Base-by-base conservation (phyloP, 495 filamentous ascomycete genomes). In the Lindgomyces ingoldianus region DNA sequence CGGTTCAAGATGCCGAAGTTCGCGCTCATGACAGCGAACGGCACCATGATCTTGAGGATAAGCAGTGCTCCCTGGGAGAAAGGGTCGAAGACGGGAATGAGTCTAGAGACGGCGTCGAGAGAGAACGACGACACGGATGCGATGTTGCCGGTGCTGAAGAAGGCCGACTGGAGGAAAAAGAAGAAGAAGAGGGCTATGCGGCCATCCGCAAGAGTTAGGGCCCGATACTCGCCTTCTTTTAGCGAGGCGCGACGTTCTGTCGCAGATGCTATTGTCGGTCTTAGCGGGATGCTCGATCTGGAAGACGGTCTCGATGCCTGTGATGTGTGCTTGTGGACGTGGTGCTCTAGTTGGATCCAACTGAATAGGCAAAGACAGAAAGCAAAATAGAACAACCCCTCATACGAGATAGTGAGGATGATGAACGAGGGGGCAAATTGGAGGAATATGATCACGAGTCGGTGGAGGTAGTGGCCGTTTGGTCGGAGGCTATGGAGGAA, bases 121-220 rank as follows among this genome's bases (percentile, higher is more conserved):
- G 88, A 92, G 83, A 99, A 99, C 8, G 93, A 91, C 30, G 93
- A 96, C 57, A 99, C 76, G 4, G 92, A 96, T 4, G 95, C 94
- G 51, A 99, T 86, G 77, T 99, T 99, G 64, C 95, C 95, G 1
- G 93, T 96, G 77, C 88, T 88, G 83, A 99, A 99, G 80, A 99
- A 99, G 36, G 89, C 95, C 22, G 92, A 89, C 75, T 98, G 93
- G 16, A 99, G 83, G 12, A 99, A 83, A 71, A 89, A 91, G 71
- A 98, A 87, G 83, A 97, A 97, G 82, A 97, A 97, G 19, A 98
- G 81, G 10, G 91, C 87, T 30, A 94, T 87, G 44, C 95, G 90
- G 26, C 87, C 85, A 75, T 98, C 93, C 30, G 88, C 81, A 33
- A 98, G 82, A 24, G 82, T 87, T 25, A 98, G 81, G 1, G 87